Conservation (phyloP, 345 rosid genomes). For the Lepidium sativum region DNA sequence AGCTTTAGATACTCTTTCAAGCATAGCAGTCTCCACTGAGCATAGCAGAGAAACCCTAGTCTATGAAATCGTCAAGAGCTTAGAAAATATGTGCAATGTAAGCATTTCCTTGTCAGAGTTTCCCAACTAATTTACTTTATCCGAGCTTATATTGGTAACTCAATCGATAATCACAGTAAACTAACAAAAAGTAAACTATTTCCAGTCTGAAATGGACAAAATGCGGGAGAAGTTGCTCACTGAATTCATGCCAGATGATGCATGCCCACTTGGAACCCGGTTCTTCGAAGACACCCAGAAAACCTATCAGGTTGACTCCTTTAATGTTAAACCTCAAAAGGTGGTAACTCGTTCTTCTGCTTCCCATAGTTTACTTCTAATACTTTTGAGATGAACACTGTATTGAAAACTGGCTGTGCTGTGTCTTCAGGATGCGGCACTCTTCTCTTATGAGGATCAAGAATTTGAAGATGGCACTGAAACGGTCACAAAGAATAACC, state of each 20-base stretch:
- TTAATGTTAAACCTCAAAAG: slow-evolving; percentile 26
- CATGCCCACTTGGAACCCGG: slow-evolving; percentile 66
- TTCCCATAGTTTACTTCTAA: slow-evolving; percentile 4
- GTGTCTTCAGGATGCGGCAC: slow-evolving; percentile 32
- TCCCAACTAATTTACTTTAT: not conserved
- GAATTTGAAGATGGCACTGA: slow-evolving; percentile 43
- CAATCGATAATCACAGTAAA: not conserved
- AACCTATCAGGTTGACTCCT: slow-evolving; percentile 30
- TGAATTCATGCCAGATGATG: slow-evolving; percentile 84
- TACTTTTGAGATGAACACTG: slow-evolving; percentile 7
- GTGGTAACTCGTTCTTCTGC: slow-evolving; percentile 27
- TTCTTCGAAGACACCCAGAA: slow-evolving; percentile 39
- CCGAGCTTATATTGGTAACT: not conserved
- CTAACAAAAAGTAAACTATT: slow-evolving; percentile 17
- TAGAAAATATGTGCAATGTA: slow-evolving; percentile 54
- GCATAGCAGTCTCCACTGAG: slow-evolving; percentile 40
- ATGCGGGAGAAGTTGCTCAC: slow-evolving; percentile 48
- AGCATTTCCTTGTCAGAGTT: slow-evolving; percentile 15
- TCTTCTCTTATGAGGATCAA: slow-evolving; percentile 48
- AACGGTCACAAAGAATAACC: slow-evolving; percentile 27
- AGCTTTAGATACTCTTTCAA: slow-evolving; percentile 53
- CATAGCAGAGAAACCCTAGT: slow-evolving; percentile 57
- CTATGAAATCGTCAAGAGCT: slow-evolving; percentile 61
- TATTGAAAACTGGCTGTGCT: not conserved
- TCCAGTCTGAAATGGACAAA: slow-evolving; percentile 51